Evolutionary conservation across 23 red algal species (phyloP).

Genomic region (Pyropia yezoensis): DNA sequence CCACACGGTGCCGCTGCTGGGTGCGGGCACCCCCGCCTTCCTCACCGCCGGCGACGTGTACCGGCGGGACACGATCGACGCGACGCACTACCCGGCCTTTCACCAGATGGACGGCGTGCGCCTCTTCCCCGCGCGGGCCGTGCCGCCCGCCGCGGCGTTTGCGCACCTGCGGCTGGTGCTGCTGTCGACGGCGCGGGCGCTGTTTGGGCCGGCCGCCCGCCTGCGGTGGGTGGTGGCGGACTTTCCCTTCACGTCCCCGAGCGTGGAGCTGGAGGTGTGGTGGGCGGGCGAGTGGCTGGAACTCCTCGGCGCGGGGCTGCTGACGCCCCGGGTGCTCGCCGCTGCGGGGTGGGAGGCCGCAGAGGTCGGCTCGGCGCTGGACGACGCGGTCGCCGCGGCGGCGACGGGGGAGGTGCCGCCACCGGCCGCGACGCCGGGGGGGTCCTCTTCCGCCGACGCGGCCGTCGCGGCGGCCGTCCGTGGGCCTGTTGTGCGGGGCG

Average conservation of each 20-base stretch:
- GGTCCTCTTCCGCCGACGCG: too few relatives aligned
- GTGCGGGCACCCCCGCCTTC: slow-evolving; percentile 42
- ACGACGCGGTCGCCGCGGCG: neutral
- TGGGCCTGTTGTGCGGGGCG: too few relatives aligned
- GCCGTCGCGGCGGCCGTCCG: neutral
- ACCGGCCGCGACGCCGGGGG: too few relatives aligned
- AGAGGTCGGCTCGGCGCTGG: neutral
- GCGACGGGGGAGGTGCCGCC: too few relatives aligned
- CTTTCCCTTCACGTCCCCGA: slow-evolving; percentile 86
- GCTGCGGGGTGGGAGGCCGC: slow-evolving; percentile 8
- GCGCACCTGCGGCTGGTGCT: slow-evolving; percentile 31
- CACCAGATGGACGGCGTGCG: slow-evolving; percentile 88
- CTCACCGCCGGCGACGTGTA: slow-evolving; percentile 87
- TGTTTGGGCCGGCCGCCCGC: slow-evolving; percentile 55
- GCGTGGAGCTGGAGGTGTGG: slow-evolving; percentile 88
- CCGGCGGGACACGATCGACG: slow-evolving; percentile 86
- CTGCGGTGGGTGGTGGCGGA: slow-evolving; percentile 79
- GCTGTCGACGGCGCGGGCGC: slow-evolving; percentile 24
- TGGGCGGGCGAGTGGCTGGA: slow-evolving; percentile 94
- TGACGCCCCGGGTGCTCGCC: slow-evolving; percentile 56
- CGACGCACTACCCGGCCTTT: slow-evolving; percentile 94
- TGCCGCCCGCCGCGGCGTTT: neutral
- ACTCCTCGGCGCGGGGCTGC: slow-evolving; percentile 73
- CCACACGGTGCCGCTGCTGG: slow-evolving; percentile 51
- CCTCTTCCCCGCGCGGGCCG: slow-evolving; percentile 14